Percentiles rank a stretch among this genome's conserved stretches.
These are phyloP conservation scores for Claviceps sp. DNA, from an alignment of 2,329 filamentous ascomycete genomes.

Conservation along the genomic window DNA sequence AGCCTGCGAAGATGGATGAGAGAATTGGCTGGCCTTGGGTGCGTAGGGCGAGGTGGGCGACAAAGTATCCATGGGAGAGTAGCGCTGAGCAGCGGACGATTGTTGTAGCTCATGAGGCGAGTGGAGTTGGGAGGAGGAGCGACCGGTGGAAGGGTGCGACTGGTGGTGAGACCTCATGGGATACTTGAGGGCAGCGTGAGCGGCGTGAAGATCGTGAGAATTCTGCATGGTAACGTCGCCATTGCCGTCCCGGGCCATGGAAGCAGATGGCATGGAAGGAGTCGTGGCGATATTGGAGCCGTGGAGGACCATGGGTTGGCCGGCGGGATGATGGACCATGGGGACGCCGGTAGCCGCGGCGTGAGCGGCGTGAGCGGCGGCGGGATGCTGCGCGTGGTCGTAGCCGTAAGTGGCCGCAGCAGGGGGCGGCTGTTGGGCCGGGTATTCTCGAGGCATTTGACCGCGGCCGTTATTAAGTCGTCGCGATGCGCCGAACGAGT, in stretches of 20 bases:
- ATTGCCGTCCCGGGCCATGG: conserved; percentile 56
- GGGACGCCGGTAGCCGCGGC: conserved; percentile 20
- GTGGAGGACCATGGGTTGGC: conserved; percentile 17
- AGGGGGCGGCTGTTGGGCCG: conserved; percentile 21
- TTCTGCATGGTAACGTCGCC: conserved; percentile 81
- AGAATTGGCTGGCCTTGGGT: conserved; percentile 45
- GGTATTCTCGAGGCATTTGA: conserved; percentile 36
- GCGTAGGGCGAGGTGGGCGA: conserved; percentile 71
- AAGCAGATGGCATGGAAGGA: conserved; percentile 35
- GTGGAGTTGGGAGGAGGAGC: conserved; percentile 49
- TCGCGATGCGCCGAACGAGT: conserved; percentile 47
- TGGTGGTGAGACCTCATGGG: conserved; percentile 66
- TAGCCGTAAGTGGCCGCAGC: conserved; percentile 29
- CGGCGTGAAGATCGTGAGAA: conserved; percentile 65
- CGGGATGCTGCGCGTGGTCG: conserved; percentile 59
- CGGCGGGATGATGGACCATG: conserved; percentile 16
- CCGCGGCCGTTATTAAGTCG: conserved; percentile 42
- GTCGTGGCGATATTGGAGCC: conserved; percentile 35
- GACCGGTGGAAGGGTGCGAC: conserved; percentile 47
- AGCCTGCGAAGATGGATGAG: conserved; percentile 41
- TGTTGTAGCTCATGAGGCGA: conserved; percentile 45
- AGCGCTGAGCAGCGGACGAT: conserved; percentile 75
- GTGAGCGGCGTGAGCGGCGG: conserved; percentile 48
- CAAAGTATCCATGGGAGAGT: conserved; percentile 88
- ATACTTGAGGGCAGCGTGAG: conserved; percentile 78